Evolutionary conservation across 805 yeast genomes (phyloP), one percentile per base, ranked within the genome.

Genomic region (Kuraishia cidri): DNA sequence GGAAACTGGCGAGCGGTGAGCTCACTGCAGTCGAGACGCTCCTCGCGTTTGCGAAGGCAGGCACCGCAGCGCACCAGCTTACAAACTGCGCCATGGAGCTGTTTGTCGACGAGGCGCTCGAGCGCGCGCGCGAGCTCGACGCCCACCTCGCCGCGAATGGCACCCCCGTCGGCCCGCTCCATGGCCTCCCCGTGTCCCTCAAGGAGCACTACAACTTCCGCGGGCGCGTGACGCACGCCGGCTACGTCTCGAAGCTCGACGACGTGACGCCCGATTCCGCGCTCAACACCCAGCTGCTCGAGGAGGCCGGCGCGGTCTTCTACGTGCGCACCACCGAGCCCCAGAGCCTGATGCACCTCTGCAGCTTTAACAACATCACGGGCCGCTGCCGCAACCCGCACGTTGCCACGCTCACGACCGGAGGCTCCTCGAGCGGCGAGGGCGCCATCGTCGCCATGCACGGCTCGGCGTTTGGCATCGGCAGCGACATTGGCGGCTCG

Each of bases 161-260:
- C 3, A 53, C 65, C 32, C 56, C 73, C 1, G 51, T 71, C 19
- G 77, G 77, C 29, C 76, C 79, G 1, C 58, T 76, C 34, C 81
- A 79, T 27, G 83, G 84, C 2, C 50, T 77, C 41, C 82, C 83
- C 4, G 57, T 77, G 30, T 72, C 82, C 1, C 50, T 77, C 34
- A 77, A 77, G 46, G 84, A 76, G 41, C 75, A 76, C 30, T 65
- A 60, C 43, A 52, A 58, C 34, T 64, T 62, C 36, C 58, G 52
- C 29, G 79, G 77, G 26, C 64, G 58, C 33, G 68, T 69, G 42
- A 66, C 78, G 1, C 69, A 70, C 35, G 67, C 64, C 14, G 73
- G 75, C 4, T 68, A 64, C 42, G 67, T 72, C 20, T 46, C 56
- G 12, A 38, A 44, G 27, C 46, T 66, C 21, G 64, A 61, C 38